A percentile compares a stretch with the other conserved stretches of the same genome.
These are phyloP conservation scores for Leucocoprinus sp. DNA, from an alignment of 768 basidiomycete genomes.

Conservation along the genomic window DNA sequence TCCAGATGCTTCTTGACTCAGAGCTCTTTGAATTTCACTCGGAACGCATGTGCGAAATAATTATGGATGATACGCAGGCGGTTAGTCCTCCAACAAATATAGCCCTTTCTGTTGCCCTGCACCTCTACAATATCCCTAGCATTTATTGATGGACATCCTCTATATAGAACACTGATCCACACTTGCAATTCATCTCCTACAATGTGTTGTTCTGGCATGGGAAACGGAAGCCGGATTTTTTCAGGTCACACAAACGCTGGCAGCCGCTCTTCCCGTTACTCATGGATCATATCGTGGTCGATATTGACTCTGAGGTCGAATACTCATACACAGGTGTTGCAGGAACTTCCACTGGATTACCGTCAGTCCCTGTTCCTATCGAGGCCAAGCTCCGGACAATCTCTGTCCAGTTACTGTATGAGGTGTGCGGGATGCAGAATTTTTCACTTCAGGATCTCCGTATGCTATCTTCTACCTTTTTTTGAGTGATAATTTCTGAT, in stretches of 20 bases:
- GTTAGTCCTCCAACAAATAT: slow-evolving; percentile 31
- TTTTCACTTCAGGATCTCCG: slow-evolving; percentile 71
- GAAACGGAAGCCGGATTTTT: slow-evolving; percentile 55
- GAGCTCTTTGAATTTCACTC: slow-evolving; percentile 89
- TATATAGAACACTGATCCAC: slow-evolving; percentile 74
- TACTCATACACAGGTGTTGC: slow-evolving; percentile 43
- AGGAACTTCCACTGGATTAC: slow-evolving; percentile 26
- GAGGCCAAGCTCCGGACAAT: slow-evolving; percentile 75
- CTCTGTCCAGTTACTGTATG: slow-evolving; percentile 73
- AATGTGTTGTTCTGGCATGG: slow-evolving; percentile 73
- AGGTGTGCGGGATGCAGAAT: slow-evolving; percentile 89
- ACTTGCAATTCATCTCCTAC: slow-evolving; percentile 72
- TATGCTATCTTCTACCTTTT: slow-evolving; percentile 29
- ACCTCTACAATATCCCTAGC: slow-evolving; percentile 4
- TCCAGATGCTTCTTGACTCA: slow-evolving; percentile 65
- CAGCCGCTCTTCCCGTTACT: slow-evolving; percentile 69
- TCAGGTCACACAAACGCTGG: slow-evolving; percentile 81
- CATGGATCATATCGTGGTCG: slow-evolving; percentile 79
- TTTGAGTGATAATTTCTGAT: neutral
- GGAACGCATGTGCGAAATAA: slow-evolving; percentile 80
- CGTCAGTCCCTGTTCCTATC: slow-evolving; percentile 56
- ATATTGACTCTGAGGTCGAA: slow-evolving; percentile 72
- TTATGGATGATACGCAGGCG: slow-evolving; percentile 58
- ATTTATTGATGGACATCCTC: slow-evolving; percentile 5
- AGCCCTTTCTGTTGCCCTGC: slow-evolving; percentile 10